Base-by-base conservation (phyloP, 805 yeast genomes). In the Saccharomyces eubayanus region DNA sequence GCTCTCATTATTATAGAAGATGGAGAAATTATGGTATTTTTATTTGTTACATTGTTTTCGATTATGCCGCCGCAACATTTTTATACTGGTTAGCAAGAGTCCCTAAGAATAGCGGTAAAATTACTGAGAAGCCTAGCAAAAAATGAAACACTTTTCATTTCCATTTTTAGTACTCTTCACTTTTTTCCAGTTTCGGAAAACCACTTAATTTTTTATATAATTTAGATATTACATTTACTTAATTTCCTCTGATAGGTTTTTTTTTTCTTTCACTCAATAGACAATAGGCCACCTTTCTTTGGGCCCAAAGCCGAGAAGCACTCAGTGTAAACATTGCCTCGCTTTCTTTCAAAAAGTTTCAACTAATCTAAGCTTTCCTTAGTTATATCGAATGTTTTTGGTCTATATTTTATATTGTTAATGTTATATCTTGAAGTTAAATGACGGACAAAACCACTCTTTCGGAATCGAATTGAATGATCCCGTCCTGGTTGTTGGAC, bases 81-180 rank as follows among this genome's bases (percentile, higher is more conserved):
- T 62, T 76, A 57, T 77, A 84, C 75, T 83, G 87, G 85, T 64
- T 81, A 28, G 80, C 83, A 11, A 80, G 94, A 76, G 92, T 86
- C 56, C 94, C 94, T 53, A 85, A 85, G 77, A 61, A 54, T 14
- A 41, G 14, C 46, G 55, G 53, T n/a, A 55, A 56, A 24, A 28
- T 48, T 11, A 48, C 55, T 11, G 43, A 36, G 5, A 16, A 36
- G 12, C 24, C 43, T 21, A 36, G 3, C 6, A 36, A 36, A 9
- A 16, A 16, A 36, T 36, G 24, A 16, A 1, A 2, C 16, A 16
- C 6, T 36, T 16, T 16, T 11, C 43, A 2, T n/a, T 31, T 36
- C 20, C 16, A 16, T 36, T 12, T 31, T 6, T 36, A 16, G 8
- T 31, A 31, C 14, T 12, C 14, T 31, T 14, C 8, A 14, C 14